phyloP scores from a whole-genome alignment of 164 flowering plant species.

The Buxus sempervirens region DNA sequence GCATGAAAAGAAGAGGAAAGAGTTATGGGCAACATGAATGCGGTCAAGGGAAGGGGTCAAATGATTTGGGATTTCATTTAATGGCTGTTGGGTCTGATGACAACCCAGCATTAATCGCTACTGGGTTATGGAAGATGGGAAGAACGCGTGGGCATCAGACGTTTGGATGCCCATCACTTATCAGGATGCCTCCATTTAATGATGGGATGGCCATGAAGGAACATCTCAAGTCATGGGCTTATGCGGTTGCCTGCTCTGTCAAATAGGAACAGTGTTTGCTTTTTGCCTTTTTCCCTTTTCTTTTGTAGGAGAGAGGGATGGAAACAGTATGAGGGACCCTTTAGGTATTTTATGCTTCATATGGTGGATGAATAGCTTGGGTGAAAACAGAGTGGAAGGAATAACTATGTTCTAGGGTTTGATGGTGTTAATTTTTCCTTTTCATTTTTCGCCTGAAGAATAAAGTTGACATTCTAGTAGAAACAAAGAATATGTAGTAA shows the following conservation, averaged over 20 bases:
- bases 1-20: constrained; percentile 9
- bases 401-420: not conserved
- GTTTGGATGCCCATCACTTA: constrained; percentile 6
- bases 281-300: too few relatives aligned
- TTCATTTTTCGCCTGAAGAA: not conserved
- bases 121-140: constrained; percentile 11
- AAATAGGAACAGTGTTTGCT: constrained; percentile 14
- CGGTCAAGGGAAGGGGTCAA: not conserved
- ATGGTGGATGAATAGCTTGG: not conserved
- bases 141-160: constrained; percentile 10
- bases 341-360: not conserved
- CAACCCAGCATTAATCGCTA: constrained; percentile 1
- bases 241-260: constrained; percentile 51
- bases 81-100: constrained; percentile 9
- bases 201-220: constrained; percentile 47
- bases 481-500: too few relatives aligned
- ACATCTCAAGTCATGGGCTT: constrained; percentile 47
- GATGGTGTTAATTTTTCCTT: not conserved
- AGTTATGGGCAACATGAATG: constrained; percentile 17
- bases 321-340: too few relatives aligned
- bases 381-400: not conserved
- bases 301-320: too few relatives aligned
- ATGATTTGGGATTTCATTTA: constrained; percentile 16
- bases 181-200: constrained; percentile 33
- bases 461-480: not conserved